phyloP scores from a whole-genome alignment of 305 asterid genomes.

The Ajuga reptans region DNA sequence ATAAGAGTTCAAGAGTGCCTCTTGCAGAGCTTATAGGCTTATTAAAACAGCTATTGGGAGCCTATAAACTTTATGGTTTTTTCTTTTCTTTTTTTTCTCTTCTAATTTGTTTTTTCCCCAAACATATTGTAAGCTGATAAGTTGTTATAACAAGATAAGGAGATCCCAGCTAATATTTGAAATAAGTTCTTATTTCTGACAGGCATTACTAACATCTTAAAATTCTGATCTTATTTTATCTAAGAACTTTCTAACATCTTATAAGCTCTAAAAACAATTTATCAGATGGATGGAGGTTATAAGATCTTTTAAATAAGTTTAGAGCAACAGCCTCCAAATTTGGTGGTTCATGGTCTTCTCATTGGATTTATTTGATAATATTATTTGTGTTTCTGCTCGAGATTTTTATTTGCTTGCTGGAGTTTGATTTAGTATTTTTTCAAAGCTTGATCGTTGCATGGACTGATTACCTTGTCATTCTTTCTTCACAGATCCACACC shows the following conservation, averaged over 20 bases:
- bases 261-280: not conserved
- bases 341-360: not conserved
- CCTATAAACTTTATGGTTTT: not conserved
- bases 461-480: slow-evolving; percentile 14
- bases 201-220: not conserved
- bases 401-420: slow-evolving; percentile 11
- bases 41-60: not conserved
- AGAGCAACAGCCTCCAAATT: not conserved
- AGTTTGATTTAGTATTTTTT: not conserved
- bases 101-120: not conserved
- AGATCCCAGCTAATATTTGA: not conserved
- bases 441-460: not conserved
- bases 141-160: not conserved
- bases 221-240: not conserved
- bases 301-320: not conserved
- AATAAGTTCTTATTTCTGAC: not conserved
- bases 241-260: not conserved
- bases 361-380: not conserved
- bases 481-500: slow-evolving; percentile 57
- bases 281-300: not conserved
- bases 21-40: not conserved
- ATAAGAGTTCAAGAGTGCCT: not conserved
- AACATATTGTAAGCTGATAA: not conserved
- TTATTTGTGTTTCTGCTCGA: not conserved
- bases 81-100: too few relatives aligned